These are phyloP conservation scores for Epichloe hybrida DNA, from an alignment of 2,329 filamentous ascomycete species.

Conservation along the genomic window DNA sequence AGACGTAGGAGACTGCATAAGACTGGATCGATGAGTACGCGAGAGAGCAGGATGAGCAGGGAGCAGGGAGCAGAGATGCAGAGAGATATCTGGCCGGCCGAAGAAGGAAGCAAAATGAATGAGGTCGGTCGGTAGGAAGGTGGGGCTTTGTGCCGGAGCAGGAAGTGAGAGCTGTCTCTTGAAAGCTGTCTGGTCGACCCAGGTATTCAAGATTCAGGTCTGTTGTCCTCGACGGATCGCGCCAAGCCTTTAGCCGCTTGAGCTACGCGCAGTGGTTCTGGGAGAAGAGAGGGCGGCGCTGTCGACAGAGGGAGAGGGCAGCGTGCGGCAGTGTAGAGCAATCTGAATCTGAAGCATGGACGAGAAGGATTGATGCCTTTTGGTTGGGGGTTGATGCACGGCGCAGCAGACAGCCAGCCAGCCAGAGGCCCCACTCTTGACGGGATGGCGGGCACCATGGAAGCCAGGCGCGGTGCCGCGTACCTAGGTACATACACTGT, in stretches of 20 bases:
- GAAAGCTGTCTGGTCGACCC: neutral
- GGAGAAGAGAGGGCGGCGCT: neutral
- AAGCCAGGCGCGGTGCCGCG: constrained; percentile 4
- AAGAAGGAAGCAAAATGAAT: constrained; percentile 1
- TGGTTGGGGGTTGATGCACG: constrained; percentile 5
- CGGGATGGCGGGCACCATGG: constrained; percentile 10
- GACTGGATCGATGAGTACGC: neutral
- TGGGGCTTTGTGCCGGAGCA: constrained; percentile 1
- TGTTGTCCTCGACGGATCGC: neutral
- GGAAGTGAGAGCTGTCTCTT: neutral
- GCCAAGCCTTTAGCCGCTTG: neutral
- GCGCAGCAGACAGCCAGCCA: neutral
- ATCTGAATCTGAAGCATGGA: neutral
- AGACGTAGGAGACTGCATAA: neutral
- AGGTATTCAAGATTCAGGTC: neutral
- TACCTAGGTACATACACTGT: no score
- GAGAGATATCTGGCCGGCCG: neutral
- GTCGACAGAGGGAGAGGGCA: neutral
- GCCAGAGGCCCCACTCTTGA: constrained; percentile 8
- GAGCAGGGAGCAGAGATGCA: neutral
- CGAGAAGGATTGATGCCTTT: neutral
- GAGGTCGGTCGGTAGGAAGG: constrained; percentile 1
- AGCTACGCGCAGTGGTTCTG: neutral
- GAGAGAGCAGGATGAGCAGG: neutral
- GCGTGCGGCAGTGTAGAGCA: neutral